Base-by-base conservation (phyloP, 2,329 filamentous ascomycete species). In the Neofusicoccum kwambonambiense region DNA sequence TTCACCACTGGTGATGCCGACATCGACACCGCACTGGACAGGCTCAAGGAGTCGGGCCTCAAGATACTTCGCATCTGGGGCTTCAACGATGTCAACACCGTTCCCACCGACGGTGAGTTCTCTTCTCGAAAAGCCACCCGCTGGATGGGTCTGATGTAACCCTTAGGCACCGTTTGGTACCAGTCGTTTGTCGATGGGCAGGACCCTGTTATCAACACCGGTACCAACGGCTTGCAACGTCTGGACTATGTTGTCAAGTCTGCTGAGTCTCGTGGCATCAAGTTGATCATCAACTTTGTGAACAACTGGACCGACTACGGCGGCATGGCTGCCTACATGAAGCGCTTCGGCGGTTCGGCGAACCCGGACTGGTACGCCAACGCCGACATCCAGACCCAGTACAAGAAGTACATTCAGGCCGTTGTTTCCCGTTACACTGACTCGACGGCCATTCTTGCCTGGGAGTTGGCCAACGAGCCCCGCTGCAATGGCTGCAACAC, bases 231-330 rank as follows among this genome's bases (percentile, higher is more conserved):
- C 15, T 82, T 90, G 8, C 82, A 88, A 73, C 82, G 87, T 13
- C 83, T 90, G 2, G 88, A 90, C 71, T 85, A 85, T 62, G 86
- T 90, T 1, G 87, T 90, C 62, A 73, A 80, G 44, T 79, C 84
- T 0, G 87, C 87, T 4, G 86, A 88, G 73, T 78, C 80, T 63
- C 79, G 84, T 62, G 84, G 84, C 3, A 80, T 90, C 69, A 88
- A 88, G 73, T 77, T 90, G 4, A 87, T 90, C 67, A 83, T 88
- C 71, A 65, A 65, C 69, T 86, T 89, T 49, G 86, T 90, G 64
- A 90, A 90, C 77, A 86, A 90, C 76, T 91, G 88, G 87, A 80
- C 79, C 51, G 89, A 90, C 70, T 90, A 89, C 49, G 87, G 87
- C 34, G 87, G 87, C 54, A 88, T 89, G 76, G 78, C 80, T 11